Conservation (phyloP, 352 stramenopile genomes). For the Phytophthora crassamura region DNA sequence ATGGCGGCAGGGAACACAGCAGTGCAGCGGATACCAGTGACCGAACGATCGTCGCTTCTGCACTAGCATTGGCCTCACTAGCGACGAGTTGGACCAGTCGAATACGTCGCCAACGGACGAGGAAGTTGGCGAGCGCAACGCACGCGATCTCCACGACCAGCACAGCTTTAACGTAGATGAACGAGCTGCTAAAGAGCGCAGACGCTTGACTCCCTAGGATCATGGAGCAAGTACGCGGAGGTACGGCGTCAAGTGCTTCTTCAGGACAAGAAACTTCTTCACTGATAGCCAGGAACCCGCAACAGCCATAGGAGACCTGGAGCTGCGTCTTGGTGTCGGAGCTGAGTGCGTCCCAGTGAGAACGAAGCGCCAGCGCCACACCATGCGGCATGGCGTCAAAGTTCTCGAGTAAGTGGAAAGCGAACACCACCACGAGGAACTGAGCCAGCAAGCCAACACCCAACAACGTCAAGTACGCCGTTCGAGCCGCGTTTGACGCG, state of each 20-base stretch:
- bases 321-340: constrained; percentile 34
- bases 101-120: constrained; percentile 59
- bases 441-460: constrained; percentile 43
- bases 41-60: constrained; percentile 37
- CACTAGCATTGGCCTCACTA: constrained; percentile 8
- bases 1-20: constrained; percentile 48
- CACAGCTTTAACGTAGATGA: constrained; percentile 45
- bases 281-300: constrained; percentile 48
- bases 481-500: constrained; percentile 39
- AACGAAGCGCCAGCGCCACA: constrained; percentile 28
- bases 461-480: constrained; percentile 40
- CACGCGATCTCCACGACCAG: constrained; percentile 45
- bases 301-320: constrained; percentile 54
- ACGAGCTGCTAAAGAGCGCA: constrained; percentile 44
- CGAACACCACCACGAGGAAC: constrained; percentile 39
- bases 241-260: constrained; percentile 48
- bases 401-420: constrained; percentile 51
- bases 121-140: constrained; percentile 49
- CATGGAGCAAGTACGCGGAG: constrained; percentile 46
- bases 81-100: constrained; percentile 47
- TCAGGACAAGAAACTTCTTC: constrained; percentile 53
- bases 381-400: constrained; percentile 42
- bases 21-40: constrained; percentile 41
- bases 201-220: constrained; percentile 37
- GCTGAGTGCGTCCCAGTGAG: constrained; percentile 40